Evolutionary conservation across 2,329 filamentous ascomycete genomes (phyloP).

Genomic region (Massarina eburnea): DNA sequence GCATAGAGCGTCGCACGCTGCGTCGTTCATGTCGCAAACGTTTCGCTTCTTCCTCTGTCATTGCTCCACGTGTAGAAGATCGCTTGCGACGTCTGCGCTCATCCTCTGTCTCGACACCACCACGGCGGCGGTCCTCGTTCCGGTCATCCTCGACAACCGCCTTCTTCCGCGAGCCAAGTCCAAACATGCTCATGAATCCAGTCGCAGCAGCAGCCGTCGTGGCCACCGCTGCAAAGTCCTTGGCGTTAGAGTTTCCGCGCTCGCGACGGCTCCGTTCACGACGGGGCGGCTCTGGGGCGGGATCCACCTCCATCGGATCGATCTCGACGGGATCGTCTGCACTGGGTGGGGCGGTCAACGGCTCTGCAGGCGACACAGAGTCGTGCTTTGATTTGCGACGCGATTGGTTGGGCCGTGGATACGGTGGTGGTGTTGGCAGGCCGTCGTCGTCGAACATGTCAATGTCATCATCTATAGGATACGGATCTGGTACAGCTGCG

Average conservation of each 20-base stretch:
- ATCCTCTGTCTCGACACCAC: conserved; percentile 40
- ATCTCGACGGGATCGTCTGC: conserved; percentile 48
- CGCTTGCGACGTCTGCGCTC: conserved; percentile 42
- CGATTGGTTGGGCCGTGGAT: conserved; percentile 37
- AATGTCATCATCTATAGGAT: conserved; percentile 62
- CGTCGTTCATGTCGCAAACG: conserved; percentile 40
- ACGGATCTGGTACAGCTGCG: conserved; percentile 55
- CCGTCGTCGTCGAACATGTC: conserved; percentile 52
- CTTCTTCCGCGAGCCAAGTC: conserved; percentile 43
- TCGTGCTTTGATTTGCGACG: conserved; percentile 47
- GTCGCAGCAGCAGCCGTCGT: conserved; percentile 47
- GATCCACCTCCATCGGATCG: conserved; percentile 40
- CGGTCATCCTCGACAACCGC: conserved; percentile 11
- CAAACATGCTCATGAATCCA: conserved; percentile 59
- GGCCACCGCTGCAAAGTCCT: conserved; percentile 49
- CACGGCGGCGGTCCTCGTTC: conserved; percentile 34
- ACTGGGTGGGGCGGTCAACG: conserved; percentile 41
- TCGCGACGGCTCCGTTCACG: conserved; percentile 47
- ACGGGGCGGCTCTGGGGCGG: conserved; percentile 52
- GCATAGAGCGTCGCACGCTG: conserved; percentile 32
- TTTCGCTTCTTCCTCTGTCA: conserved; percentile 42
- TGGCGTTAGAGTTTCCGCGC: conserved; percentile 64
- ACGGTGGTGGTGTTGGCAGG: conserved; percentile 32
- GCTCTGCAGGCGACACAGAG: conserved; percentile 37
- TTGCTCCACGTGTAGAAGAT: conserved; percentile 35